Evolutionary conservation across 2,329 filamentous ascomycete species (phyloP).

Genomic region (Pseudohalonectria lignicola): DNA sequence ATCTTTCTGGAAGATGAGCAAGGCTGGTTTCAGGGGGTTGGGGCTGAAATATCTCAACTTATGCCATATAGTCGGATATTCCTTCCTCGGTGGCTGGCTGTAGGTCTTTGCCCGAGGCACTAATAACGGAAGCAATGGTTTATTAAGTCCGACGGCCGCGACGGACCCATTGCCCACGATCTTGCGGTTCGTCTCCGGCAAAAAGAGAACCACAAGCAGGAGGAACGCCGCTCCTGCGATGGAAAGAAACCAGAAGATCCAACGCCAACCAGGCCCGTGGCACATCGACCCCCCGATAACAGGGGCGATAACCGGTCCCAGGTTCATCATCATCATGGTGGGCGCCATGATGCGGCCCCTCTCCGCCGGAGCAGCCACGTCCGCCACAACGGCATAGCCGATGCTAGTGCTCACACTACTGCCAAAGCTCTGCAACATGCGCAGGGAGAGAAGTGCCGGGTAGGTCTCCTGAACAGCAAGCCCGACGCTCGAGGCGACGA

Average conservation of each 20-base stretch:
- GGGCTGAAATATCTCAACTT: too few relatives aligned
- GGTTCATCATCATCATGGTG: constrained; percentile 28
- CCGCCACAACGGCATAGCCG: constrained; percentile 12
- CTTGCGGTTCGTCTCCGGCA: constrained; percentile 40
- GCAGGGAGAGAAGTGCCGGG: constrained; percentile 32
- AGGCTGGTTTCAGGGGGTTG: not conserved
- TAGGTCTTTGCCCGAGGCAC: not conserved
- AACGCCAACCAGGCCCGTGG: constrained; percentile 33
- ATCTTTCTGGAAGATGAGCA: not conserved
- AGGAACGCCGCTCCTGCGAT: constrained; percentile 26
- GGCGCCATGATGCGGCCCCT: constrained; percentile 43
- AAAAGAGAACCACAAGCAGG: constrained; percentile 25
- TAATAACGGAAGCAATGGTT: not conserved
- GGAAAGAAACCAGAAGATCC: constrained; percentile 46
- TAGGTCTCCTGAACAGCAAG: constrained; percentile 30
- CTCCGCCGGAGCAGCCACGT: constrained; percentile 44
- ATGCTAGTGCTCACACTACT: not conserved
- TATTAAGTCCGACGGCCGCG: not conserved
- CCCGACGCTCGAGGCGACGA: constrained; percentile 31
- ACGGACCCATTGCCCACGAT: constrained; percentile 43
- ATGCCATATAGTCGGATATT: too few relatives aligned
- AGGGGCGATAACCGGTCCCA: constrained; percentile 31
- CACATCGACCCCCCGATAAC: constrained; percentile 20
- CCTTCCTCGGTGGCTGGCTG: not conserved
- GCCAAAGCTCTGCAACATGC: constrained; percentile 38